Base-by-base conservation (phyloP, 2,329 filamentous ascomycete genomes). In the Trichoderma gracile region DNA sequence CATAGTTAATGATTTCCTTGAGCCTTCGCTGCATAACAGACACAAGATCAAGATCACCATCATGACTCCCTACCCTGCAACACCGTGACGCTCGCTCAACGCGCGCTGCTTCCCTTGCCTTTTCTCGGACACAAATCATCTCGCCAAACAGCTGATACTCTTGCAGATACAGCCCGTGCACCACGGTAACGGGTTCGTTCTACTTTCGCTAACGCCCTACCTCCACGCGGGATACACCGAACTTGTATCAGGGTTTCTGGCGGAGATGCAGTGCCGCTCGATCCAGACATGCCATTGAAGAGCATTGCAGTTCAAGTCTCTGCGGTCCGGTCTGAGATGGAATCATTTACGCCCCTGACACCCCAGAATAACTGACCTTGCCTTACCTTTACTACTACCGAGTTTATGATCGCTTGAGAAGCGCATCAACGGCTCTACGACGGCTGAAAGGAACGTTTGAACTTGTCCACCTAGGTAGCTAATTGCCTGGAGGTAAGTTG, bases 301-400 rank as follows among this genome's bases (percentile, higher is more conserved):
- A 53, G 30, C 59, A 47, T 27, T 64, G 53, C 25, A 66, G 64
- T 17, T 63, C 25, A 59, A 53, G 17, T 63, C 64, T 21, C 58
- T 63, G 17, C 43, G 59, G n/a, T 66, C 64, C 33, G 54, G n/a
- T 66, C 64, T 10, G 25, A 50, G 19, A 66, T 59, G 19, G 59
- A 60, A 47, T 55, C 63, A 30, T 66, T 66, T 49, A 54, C 64
- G 15, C 64, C 64, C 64, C 15, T 66, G 19, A 8, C 59, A 53
- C 8, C 53, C 64, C 14, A 59, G 19, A n/a, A n/a, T n/a, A 66
- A 27, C 58, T 14, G 64, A 53, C 38, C 59, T 59, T 59, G n/a
- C n/a, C n/a, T n/a, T n/a, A n/a, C n/a, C n/a, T n/a, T 63, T 59
- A 3, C 53, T 59, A 19, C 63, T 66, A 33, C 63, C 63, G 40